phyloP scores from a whole-genome alignment of 1,139 yeast genomes.

The Pichia sp. region DNA sequence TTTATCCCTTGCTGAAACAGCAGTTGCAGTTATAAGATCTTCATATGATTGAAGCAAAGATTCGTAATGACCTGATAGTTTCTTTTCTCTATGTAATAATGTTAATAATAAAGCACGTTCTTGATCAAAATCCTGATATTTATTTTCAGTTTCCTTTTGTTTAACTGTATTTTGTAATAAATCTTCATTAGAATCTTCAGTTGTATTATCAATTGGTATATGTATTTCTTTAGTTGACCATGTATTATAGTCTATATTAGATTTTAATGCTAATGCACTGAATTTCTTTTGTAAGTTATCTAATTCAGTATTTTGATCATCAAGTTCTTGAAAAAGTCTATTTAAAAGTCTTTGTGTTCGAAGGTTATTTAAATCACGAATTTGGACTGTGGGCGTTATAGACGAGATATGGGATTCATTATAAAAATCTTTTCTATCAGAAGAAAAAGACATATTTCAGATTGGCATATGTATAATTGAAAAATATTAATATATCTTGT shows the following conservation, averaged over 20 bases:
- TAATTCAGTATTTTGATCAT: slow-evolving; percentile 23
- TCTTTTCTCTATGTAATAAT: slow-evolving; percentile 25
- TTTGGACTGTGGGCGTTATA: slow-evolving; percentile 1
- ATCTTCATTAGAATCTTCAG: neutral
- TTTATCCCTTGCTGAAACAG: slow-evolving; percentile 2
- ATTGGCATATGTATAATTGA: too few species aligned
- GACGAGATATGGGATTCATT: slow-evolving; percentile 1
- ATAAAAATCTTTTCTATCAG: neutral
- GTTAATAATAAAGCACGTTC: slow-evolving; percentile 2
- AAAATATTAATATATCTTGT: too few species aligned
- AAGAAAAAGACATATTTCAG: neutral
- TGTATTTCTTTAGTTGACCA: slow-evolving; percentile 6
- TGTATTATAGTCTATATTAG: slow-evolving; percentile 15
- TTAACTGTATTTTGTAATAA: neutral
- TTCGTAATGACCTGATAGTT: slow-evolving; percentile 22
- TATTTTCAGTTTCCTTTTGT: neutral
- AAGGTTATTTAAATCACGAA: slow-evolving; percentile 3
- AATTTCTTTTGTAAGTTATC: slow-evolving; percentile 17
- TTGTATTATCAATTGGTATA: neutral
- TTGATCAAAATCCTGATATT: neutral
- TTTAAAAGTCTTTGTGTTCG: slow-evolving; percentile 22
- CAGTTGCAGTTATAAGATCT: slow-evolving; percentile 9
- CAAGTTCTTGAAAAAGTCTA: slow-evolving; percentile 24
- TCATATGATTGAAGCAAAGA: slow-evolving; percentile 14
- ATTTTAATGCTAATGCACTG: slow-evolving; percentile 15